Conservation (phyloP, 148 eudicot genomes). For the Dianthus caryophyllus region DNA sequence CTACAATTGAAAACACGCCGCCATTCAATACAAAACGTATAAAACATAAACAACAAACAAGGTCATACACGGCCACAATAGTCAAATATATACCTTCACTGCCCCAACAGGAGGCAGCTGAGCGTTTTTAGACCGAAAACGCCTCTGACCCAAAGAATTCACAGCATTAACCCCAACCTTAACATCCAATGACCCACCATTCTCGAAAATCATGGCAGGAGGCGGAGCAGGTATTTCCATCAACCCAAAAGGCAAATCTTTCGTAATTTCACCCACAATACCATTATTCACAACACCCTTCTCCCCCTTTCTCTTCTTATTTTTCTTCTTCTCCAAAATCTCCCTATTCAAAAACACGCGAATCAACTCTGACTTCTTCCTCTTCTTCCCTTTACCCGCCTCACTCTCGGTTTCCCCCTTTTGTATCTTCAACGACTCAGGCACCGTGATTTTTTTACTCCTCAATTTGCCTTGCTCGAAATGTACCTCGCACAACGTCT, state of each 20-base stretch:
- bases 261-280: slow-evolving; percentile 33
- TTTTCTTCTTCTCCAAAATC: slow-evolving; percentile 63
- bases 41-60: background rate
- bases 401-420: slow-evolving; percentile 30
- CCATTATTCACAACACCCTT: slow-evolving; percentile 16
- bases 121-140: slow-evolving; percentile 77
- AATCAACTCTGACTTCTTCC: slow-evolving; percentile 69
- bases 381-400: slow-evolving; percentile 57
- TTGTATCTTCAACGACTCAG: slow-evolving; percentile 66
- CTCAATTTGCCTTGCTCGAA: slow-evolving; percentile 68
- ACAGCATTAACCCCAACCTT: slow-evolving; percentile 50
- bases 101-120: slow-evolving; percentile 63
- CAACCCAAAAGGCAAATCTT: slow-evolving; percentile 66
- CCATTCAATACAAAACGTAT: slow-evolving; percentile 2
- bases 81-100: slow-evolving; percentile 55
- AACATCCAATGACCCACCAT: slow-evolving; percentile 43
- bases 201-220: slow-evolving; percentile 29
- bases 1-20: slow-evolving; percentile 23
- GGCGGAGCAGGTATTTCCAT: slow-evolving; percentile 64
- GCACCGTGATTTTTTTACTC: slow-evolving; percentile 53
- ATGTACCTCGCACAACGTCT: slow-evolving; percentile 71
- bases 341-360: slow-evolving; percentile 58
- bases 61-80: background rate
- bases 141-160: slow-evolving; percentile 31
- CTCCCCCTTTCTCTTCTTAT: slow-evolving; percentile 56